Conservation (phyloP, 1,284 basidiomycete genomes). For the Boletus holoroseus region DNA sequence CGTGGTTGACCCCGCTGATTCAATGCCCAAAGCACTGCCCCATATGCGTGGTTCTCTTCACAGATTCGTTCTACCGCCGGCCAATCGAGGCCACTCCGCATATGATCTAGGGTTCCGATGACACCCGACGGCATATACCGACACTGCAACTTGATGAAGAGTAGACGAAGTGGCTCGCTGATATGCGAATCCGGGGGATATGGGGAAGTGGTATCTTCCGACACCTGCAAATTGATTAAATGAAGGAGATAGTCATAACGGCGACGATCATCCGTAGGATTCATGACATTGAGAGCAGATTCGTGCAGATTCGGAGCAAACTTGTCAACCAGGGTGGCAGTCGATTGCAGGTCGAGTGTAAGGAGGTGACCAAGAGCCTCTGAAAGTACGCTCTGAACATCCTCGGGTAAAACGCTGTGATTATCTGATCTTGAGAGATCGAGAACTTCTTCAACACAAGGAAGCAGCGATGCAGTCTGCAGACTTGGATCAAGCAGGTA, state of each 20-base stretch:
- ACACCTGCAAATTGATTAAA: conserved; percentile 54
- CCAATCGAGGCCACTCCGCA: conserved; percentile 50
- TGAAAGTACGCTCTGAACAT: conserved; percentile 49
- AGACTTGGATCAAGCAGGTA: conserved; percentile 74
- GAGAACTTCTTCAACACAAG: conserved; percentile 62
- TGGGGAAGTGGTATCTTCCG: conserved; percentile 33
- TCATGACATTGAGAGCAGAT: conserved; percentile 46
- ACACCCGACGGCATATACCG: conserved; percentile 62
- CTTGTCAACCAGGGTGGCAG: conserved; percentile 72
- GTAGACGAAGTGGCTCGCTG: conserved; percentile 45
- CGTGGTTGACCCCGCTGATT: conserved; percentile 60
- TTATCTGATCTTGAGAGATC: conserved; percentile 40
- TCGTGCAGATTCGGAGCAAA: conserved; percentile 63
- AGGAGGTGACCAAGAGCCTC: conserved; percentile 63
- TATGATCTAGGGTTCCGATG: conserved; percentile 60
- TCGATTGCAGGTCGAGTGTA: conserved; percentile 55
- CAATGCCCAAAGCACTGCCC: conserved; percentile 81
- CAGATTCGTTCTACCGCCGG: conserved; percentile 56
- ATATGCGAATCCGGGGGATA: conserved; percentile 36
- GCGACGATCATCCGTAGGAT: conserved; percentile 43
- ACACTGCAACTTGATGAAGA: conserved; percentile 74
- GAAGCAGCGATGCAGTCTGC: conserved; percentile 58
- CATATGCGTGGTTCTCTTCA: conserved; percentile 61
- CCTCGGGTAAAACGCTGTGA: conserved; percentile 42
- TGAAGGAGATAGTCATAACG: conserved; percentile 77